Evolutionary conservation across 768 basidiomycete species (phyloP).

Genomic region (Phylloporus arenicola): DNA sequence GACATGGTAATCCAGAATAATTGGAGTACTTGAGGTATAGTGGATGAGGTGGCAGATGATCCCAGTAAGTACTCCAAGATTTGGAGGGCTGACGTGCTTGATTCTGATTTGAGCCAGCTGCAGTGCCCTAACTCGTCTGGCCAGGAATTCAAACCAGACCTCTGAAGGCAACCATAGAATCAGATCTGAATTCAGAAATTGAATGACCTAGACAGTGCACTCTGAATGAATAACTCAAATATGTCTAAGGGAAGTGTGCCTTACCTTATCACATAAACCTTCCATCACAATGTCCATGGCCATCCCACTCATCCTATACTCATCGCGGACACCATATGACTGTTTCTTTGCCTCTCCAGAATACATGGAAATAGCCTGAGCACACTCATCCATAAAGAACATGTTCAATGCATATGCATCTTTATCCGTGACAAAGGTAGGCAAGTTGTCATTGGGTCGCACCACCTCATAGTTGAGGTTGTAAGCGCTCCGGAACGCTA

Average conservation of each 20-base stretch:
- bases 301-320: no score
- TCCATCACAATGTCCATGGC: neutral
- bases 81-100: neutral
- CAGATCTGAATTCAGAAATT: conserved; percentile 1
- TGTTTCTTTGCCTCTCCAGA: neutral
- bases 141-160: conserved; percentile 7
- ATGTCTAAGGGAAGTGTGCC: neutral
- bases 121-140: neutral
- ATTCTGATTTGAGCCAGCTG: conserved; percentile 1
- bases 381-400: conserved; percentile 3
- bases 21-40: no score
- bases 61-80: no score
- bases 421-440: neutral
- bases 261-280: neutral
- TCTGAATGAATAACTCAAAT: neutral
- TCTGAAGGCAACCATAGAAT: conserved; percentile 4
- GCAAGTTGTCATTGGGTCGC: neutral
- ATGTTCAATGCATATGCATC: no score
- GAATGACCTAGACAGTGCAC: neutral
- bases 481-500: conserved; percentile 10
- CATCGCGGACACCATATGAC: conserved; percentile 5
- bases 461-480: conserved; percentile 12
- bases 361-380: neutral
- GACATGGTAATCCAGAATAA: neutral
- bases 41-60: no score